A percentile compares a stretch with the other conserved stretches of the same genome.
Conservation (phyloP, 176 grass and related monocot genomes). For the Thinopyrum elongatum region DNA sequence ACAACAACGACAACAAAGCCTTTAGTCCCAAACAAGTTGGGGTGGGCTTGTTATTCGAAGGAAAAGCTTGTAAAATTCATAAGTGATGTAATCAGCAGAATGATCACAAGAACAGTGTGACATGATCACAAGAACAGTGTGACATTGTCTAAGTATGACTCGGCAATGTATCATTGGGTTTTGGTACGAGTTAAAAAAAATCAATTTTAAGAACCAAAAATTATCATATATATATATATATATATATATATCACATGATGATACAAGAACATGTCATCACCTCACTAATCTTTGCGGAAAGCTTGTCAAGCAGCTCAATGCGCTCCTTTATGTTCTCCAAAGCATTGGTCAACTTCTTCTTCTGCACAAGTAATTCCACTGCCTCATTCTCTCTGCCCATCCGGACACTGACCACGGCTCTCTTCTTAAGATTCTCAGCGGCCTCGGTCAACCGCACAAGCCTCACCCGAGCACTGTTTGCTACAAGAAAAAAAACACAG, state of each 20-base stretch:
- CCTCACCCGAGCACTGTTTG: conserved; percentile 62
- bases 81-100: neutral
- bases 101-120: neutral
- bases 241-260: neutral
- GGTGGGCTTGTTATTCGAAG: neutral
- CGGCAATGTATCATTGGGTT: neutral
- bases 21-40: no score
- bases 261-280: conserved; percentile 29
- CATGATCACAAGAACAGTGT: neutral
- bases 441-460: conserved; percentile 85
- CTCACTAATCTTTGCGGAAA: conserved; percentile 83
- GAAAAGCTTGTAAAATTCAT: neutral
- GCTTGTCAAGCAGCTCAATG: conserved; percentile 82
- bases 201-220: neutral
- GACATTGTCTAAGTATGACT: conserved; percentile 3
- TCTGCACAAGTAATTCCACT: conserved; percentile 80
- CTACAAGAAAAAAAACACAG: conserved; percentile 37
- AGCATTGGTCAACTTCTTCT: conserved; percentile 89
- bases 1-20: no score
- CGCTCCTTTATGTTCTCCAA: conserved; percentile 72
- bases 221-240: neutral
- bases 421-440: conserved; percentile 84
- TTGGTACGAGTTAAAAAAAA: neutral
- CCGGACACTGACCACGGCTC: conserved; percentile 51
- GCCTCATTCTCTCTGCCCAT: conserved; percentile 73